phyloP scores from a whole-genome alignment of 2,329 filamentous ascomycete species.

The Claviceps spartinae region DNA sequence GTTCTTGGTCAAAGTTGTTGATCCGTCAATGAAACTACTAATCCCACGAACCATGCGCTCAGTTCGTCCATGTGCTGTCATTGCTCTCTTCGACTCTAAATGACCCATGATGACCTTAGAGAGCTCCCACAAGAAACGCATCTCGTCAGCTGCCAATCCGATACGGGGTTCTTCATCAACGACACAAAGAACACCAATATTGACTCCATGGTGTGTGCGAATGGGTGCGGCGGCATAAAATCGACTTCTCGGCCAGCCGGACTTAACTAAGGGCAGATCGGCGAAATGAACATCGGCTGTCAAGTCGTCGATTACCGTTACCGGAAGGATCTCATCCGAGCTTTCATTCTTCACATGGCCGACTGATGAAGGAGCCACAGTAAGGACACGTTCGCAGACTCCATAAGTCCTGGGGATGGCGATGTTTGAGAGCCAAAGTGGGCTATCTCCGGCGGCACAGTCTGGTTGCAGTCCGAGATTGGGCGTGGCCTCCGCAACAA shows the following conservation, averaged over 20 bases:
- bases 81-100: constrained; percentile 14
- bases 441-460: not conserved
- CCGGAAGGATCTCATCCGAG: not conserved
- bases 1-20: not conserved
- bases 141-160: constrained; percentile 11
- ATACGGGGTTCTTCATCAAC: constrained; percentile 4
- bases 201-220: constrained; percentile 17
- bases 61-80: constrained; percentile 12
- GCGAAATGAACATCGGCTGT: constrained; percentile 15
- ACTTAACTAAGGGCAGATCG: constrained; percentile 8
- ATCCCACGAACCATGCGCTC: constrained; percentile 21
- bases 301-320: not conserved
- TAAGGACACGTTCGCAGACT: constrained; percentile 3
- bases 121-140: constrained; percentile 10
- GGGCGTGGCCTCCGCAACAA: constrained; percentile 32
- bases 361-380: not conserved
- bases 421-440: constrained; percentile 11
- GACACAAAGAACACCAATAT: constrained; percentile 22
- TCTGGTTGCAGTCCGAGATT: constrained; percentile 1
- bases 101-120: constrained; percentile 18
- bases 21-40: constrained; percentile 16
- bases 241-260: constrained; percentile 8
- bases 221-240: constrained; percentile 24
- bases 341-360: not conserved
- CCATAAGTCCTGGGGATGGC: constrained; percentile 13